Conservation (phyloP, 108 stramenopile species). For the Fistulifera pelliculosa region DNA sequence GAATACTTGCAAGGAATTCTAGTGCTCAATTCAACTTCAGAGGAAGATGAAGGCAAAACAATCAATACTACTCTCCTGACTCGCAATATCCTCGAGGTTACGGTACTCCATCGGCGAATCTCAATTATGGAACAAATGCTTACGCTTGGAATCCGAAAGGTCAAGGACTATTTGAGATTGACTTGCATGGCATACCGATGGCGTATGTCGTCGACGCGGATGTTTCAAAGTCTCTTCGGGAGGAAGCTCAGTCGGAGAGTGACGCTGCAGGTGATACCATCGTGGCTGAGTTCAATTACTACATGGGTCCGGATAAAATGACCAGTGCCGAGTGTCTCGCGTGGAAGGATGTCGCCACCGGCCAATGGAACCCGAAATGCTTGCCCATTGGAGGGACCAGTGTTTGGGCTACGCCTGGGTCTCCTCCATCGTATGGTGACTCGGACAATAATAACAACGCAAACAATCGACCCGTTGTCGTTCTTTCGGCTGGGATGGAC, state of each 20-base stretch:
- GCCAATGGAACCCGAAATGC: conserved; percentile 68
- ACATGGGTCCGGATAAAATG: conserved; percentile 73
- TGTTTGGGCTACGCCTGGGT: conserved; percentile 69
- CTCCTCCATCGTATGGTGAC: conserved; percentile 23
- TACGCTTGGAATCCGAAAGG: conserved; percentile 71
- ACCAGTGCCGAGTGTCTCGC: conserved; percentile 38
- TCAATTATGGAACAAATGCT: conserved; percentile 41
- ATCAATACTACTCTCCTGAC: conserved; percentile 35
- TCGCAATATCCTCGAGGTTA: conserved; percentile 57
- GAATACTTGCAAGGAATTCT: conserved; percentile 62
- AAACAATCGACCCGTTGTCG: conserved; percentile 32
- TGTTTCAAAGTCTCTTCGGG: conserved; percentile 36
- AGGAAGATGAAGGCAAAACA: conserved; percentile 12
- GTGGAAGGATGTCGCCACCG: conserved; percentile 62
- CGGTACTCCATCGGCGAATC: conserved; percentile 42
- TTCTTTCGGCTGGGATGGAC: conserved; percentile 56
- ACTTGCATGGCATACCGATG: conserved; percentile 71
- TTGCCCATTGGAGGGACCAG: conserved; percentile 72
- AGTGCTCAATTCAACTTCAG: conserved; percentile 42
- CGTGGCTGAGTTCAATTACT: conserved; percentile 67
- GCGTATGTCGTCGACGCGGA: conserved; percentile 42
- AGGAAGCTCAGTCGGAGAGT: conserved; percentile 15
- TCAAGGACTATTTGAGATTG: conserved; percentile 39
- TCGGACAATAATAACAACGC: conserved; percentile 13
- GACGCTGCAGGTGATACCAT: conserved; percentile 16